Evolutionary conservation across 179 eudicot genomes (phyloP), one percentile per base, ranked within the genome.

Genomic region (Pouteria campechiana): DNA sequence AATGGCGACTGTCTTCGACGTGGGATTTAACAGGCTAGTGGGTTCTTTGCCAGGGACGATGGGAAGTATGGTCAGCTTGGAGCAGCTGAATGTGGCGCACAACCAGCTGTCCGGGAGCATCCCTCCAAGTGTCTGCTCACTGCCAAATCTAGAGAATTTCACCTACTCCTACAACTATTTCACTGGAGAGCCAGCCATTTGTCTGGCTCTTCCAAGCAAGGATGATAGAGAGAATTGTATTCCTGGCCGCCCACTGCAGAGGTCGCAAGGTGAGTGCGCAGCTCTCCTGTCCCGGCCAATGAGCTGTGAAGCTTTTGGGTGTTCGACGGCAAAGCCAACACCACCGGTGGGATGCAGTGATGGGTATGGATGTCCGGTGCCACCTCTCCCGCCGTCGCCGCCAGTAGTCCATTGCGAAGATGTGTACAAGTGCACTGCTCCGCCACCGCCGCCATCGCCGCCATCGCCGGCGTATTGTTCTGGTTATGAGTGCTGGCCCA

Each of bases 1-100:
- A 45, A 40, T 53, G 35, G 23, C 63, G 10, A 68, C 83, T 25
- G 83, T 76, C 20, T 68, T 73, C 4, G 79, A 76, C 15, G 76
- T 76, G 2, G 72, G 83, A 41, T 65, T 61, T 22, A 76, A 76
- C 20, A 16, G 22, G 16, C 46, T 76, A 0, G 66, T 66, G 38
- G 83, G 83, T 8, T 47, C 70, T 1, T 16, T 76, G 49, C 72
- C 69, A 5, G 2, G 5, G 0, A 16, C 51, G 2, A 43, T 72
- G 9, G 58, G 63, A 6, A 14, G 44, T 0, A 65, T 76, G 78
- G 62, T 36, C 60, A 72, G 65, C 30, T 18, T 76, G 51, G 75
- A 76, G 48, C 68, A 76, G 60, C 52, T 76, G 17, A 56, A 76
- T 30, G 63, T 72, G 18, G 78, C 73, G 1, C 78, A 76, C 41